These are phyloP conservation scores for Apiospora arundinis DNA, from an alignment of 2,329 filamentous ascomycete species.

Conservation along the genomic window DNA sequence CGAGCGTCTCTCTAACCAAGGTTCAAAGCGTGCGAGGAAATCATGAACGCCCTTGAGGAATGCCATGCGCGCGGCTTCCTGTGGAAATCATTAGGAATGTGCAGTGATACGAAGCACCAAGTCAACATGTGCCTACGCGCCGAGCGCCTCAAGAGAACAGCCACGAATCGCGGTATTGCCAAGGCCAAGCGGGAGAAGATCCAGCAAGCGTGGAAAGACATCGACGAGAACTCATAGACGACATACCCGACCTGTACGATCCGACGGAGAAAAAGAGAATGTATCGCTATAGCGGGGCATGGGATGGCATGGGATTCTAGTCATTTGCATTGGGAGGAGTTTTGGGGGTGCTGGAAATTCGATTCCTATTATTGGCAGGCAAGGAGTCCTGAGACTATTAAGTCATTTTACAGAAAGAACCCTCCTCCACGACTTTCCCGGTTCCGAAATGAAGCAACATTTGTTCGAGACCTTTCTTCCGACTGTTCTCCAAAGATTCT, in stretches of 20 bases:
- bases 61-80: conserved; percentile 93
- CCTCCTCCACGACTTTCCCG: background rate
- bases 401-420: background rate
- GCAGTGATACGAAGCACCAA: conserved; percentile 83
- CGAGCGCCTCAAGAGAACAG: conserved; percentile 80
- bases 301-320: background rate
- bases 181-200: conserved; percentile 75
- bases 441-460: background rate
- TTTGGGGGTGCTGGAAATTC: background rate
- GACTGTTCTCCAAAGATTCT: background rate
- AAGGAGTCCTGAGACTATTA: background rate
- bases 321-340: conserved; percentile 4
- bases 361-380: background rate
- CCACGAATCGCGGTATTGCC: conserved; percentile 74
- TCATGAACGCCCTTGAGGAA: conserved; percentile 93
- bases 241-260: background rate
- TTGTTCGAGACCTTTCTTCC: background rate
- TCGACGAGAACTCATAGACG: conserved; percentile 71
- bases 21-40: conserved; percentile 82
- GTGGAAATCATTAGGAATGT: conserved; percentile 88
- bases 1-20: background rate
- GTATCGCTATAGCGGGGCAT: background rate
- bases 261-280: background rate
- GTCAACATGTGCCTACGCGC: conserved; percentile 85
- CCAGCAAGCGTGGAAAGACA: conserved; percentile 79